Base-by-base conservation (phyloP, 169 alveolate genomes). In the Cryptosporidium viatorum region DNA sequence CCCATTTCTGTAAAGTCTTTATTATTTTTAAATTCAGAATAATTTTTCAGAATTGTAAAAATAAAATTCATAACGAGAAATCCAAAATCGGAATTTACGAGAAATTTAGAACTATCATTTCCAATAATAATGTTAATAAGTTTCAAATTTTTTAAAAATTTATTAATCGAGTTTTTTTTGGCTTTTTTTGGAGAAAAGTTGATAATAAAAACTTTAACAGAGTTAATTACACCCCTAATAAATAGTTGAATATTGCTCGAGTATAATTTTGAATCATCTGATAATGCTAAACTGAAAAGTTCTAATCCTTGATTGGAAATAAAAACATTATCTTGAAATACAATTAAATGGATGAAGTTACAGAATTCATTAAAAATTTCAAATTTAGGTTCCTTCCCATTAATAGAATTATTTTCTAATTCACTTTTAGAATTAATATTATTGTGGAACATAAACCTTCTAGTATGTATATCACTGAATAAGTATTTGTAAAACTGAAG, bases 241-340 rank as follows among this genome's bases (percentile, higher is more conserved):
- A 65, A 33, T 16, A 35, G 12, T 37, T 37, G 41, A n/a, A 65
- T 21, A 14, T 2, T n/a, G 33, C 1, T 18, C 6, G 48, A 35
- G 16, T 8, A 50, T n/a, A 48, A 71, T 21, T 26, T 29, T 26
- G 39, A 35, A 5, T 31, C 43, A 7, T 71, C 85, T 2, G 69
- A 50, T 26, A 71, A 50, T 48, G 48, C 26, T 18, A 71, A 33
- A 45, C 43, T 55, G 16, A 71, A 71, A n/a, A 71, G 21, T 50
- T 71, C 85, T 21, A 71, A 31, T 23, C 85, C 85, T 1, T n/a
- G 41, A 55, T 71, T 71, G 8, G 85, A 71, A 6, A 71, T 43
- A 21, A 71, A n/a, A 7, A 29, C 6, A 12, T 71, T 51, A 5
- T 50, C 43, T 6, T 71, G 35, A 29, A 33, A 50, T 6, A 50